Percentiles rank a stretch among this genome's conserved stretches.
phyloP scores from a whole-genome alignment of 83 land plant species.

The Thuja plicata region DNA sequence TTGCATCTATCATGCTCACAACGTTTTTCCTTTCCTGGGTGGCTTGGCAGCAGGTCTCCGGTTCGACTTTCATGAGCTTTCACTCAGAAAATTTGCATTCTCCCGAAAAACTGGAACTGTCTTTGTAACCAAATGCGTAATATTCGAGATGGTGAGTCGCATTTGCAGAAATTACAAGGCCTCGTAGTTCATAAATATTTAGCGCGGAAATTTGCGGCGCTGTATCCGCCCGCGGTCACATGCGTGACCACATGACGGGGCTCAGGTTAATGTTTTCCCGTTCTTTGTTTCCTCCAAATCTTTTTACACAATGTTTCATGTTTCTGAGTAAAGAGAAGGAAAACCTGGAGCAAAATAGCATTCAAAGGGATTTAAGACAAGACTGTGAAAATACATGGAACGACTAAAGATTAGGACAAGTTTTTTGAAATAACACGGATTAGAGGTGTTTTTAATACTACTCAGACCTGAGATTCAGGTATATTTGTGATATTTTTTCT shows the following conservation, averaged over 20 bases:
- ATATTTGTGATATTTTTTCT: not conserved
- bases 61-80: not conserved
- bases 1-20: no score
- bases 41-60: not conserved
- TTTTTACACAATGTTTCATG: not conserved
- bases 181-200: not conserved
- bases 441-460: not conserved
- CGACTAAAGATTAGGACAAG: not conserved
- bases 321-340: not conserved
- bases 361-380: not conserved
- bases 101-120: not conserved
- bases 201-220: not conserved
- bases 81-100: not conserved
- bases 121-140: not conserved
- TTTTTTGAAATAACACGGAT: not conserved
- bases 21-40: not conserved
- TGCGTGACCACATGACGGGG: not conserved
- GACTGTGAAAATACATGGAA: not conserved
- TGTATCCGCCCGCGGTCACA: not conserved
- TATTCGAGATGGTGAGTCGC: not conserved
- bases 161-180: not conserved
- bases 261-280: not conserved
- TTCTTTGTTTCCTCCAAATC: not conserved
- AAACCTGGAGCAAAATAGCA: not conserved
- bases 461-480: not conserved